These are phyloP conservation scores for Mortierella sp. DNA, from an alignment of 371 early-diverging fungal genomes.

Conservation along the genomic window DNA sequence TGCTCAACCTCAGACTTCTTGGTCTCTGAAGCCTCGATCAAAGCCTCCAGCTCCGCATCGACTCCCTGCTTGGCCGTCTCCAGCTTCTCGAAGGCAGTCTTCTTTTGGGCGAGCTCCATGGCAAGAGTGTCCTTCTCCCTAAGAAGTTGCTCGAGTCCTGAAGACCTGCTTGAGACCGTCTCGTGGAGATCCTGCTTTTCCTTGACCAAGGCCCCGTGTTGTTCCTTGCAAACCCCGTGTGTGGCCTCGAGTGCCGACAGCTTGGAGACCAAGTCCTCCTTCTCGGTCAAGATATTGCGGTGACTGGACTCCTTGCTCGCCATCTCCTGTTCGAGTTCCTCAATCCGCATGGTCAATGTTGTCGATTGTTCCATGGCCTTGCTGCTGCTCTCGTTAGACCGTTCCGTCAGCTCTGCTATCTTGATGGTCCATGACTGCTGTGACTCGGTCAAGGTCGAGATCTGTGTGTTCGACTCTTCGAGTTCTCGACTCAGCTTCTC, in stretches of 20 bases:
- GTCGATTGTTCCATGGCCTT: not conserved
- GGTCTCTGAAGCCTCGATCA: not conserved
- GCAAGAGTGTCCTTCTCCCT: constrained; percentile 1
- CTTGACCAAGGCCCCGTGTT: not conserved
- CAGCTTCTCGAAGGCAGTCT: not conserved
- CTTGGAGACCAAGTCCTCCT: not conserved
- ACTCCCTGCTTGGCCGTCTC: constrained; percentile 4
- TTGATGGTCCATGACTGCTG: not conserved
- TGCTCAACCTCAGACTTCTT: constrained; percentile 7
- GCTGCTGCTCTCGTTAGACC: not conserved
- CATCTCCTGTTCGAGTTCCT: constrained; percentile 7
- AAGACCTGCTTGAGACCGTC: not conserved
- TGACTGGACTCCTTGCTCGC: constrained; percentile 8
- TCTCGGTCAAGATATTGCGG: not conserved
- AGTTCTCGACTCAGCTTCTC: constrained; percentile 18
- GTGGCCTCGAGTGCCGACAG: not conserved
- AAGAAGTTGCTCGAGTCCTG: not conserved
- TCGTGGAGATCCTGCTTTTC: constrained; percentile 3
- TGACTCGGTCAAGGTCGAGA: constrained; percentile 3
- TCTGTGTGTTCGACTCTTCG: constrained; percentile 14
- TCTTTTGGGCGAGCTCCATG: not conserved
- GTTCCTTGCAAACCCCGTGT: not conserved
- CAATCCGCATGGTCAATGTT: constrained; percentile 5
- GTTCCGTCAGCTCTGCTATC: constrained; percentile 5
- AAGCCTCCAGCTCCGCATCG: constrained; percentile 5